A percentile compares a stretch with the other conserved stretches of the same genome.
phyloP scores from a whole-genome alignment of 768 basidiomycete genomes.

The Termitomyces titanicus region DNA sequence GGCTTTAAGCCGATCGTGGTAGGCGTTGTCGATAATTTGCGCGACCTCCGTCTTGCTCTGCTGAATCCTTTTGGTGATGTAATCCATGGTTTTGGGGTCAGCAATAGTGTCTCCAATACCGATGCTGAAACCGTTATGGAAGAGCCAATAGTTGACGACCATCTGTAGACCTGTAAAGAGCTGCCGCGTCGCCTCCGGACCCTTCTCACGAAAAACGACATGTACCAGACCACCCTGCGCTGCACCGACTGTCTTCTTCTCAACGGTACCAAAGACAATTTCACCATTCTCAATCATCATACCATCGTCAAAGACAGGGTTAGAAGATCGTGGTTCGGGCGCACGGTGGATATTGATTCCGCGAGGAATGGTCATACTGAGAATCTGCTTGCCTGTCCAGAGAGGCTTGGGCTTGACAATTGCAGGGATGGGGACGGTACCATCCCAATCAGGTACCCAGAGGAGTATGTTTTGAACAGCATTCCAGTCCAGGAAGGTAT shows the following conservation, averaged over 20 bases:
- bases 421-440: conserved; percentile 84
- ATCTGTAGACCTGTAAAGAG: conserved; percentile 93
- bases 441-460: conserved; percentile 99
- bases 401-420: conserved; percentile 96
- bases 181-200: conserved; percentile 83
- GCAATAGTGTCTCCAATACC: conserved; percentile 99
- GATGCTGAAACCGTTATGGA: conserved; percentile 98
- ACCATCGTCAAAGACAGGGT: conserved; percentile 88
- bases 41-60: conserved; percentile 80
- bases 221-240: conserved; percentile 93
- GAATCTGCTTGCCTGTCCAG: conserved; percentile 97
- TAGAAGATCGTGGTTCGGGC: conserved; percentile 73
- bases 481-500: conserved; percentile 93
- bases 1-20: conserved; percentile 83
- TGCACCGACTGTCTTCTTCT: conserved; percentile 99
- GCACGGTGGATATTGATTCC: conserved; percentile 91
- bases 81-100: conserved; percentile 81
- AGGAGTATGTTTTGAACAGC: conserved; percentile 96
- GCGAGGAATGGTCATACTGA: conserved; percentile 87
- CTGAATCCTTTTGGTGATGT: conserved; percentile 79
- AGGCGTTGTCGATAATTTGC: conserved; percentile 76
- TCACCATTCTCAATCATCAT: conserved; percentile 97
- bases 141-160: conserved; percentile 97
- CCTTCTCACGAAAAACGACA: conserved; percentile 96
- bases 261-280: conserved; percentile 90